A percentile compares a stretch with the other conserved stretches of the same genome.
Conservation (phyloP, 2,329 filamentous ascomycete species). For the Phaeomoniella chlamydospora region DNA sequence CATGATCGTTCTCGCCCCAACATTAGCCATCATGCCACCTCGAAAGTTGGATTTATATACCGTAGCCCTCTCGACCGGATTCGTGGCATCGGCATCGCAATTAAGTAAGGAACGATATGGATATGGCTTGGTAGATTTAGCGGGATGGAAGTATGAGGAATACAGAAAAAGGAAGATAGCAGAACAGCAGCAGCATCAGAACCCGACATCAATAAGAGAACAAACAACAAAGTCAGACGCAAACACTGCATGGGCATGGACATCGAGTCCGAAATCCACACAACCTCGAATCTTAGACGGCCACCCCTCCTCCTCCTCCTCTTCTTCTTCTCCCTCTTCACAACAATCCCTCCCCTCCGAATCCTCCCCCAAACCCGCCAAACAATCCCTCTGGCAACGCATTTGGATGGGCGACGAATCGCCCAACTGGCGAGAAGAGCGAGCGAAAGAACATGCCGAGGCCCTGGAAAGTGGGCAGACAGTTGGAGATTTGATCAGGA, state of each 20-base stretch:
- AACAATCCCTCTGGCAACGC: background rate
- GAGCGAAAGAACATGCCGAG: background rate
- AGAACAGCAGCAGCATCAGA: too few species aligned
- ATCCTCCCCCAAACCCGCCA: background rate
- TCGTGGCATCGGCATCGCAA: conserved; percentile 34
- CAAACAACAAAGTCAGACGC: background rate
- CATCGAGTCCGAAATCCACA: background rate
- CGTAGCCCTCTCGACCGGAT: conserved; percentile 33
- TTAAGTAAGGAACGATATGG: conserved; percentile 22
- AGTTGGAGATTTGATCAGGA: conserved; percentile 1
- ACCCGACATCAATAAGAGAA: background rate
- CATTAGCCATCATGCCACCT: conserved; percentile 41
- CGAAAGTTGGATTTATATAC: conserved; percentile 50
- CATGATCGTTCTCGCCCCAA: conserved; percentile 36
- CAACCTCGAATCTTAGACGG: too few species aligned
- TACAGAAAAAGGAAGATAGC: background rate
- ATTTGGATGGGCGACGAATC: background rate
- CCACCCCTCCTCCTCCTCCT: background rate
- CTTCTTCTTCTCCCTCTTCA: background rate
- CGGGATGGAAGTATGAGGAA: background rate
- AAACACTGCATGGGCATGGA: background rate
- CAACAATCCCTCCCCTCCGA: background rate
- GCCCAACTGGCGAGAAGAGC: background rate
- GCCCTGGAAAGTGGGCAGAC: background rate
- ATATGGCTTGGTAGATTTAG: conserved; percentile 11